A percentile compares a stretch with the other conserved stretches of the same genome.
Conservation (phyloP, 176 grass and related monocot species). For the Triticum turgidum region DNA sequence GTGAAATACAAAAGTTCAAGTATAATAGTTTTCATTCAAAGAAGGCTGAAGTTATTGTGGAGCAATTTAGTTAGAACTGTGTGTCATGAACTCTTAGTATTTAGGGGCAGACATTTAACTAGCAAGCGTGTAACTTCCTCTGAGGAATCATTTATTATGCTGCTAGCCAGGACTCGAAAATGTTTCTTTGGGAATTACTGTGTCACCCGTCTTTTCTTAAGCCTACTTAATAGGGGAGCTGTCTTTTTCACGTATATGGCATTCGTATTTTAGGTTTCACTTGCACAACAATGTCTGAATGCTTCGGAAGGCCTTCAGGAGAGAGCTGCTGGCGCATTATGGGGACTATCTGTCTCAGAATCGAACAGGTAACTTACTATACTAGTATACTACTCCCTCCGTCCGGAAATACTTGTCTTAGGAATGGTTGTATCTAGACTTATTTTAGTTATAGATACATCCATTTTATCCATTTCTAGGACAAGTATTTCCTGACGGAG, state of each 20-base stretch:
- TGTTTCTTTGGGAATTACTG: constrained; percentile 16
- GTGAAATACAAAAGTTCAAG: neutral
- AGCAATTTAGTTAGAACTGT: constrained; percentile 17
- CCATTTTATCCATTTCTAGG: too few relatives aligned
- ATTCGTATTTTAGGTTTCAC: constrained; percentile 69
- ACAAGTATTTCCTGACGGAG: too few relatives aligned
- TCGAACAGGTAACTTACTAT: constrained; percentile 78
- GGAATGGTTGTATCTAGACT: too few relatives aligned
- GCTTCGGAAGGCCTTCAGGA: constrained; percentile 98
- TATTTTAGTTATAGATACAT: too few relatives aligned
- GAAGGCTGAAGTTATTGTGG: constrained; percentile 5
- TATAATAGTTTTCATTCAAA: constrained; percentile 1
- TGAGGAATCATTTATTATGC: constrained; percentile 23
- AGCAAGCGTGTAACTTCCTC: neutral
- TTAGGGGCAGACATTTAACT: neutral
- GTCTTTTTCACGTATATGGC: constrained; percentile 23
- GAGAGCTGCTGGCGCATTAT: constrained; percentile 97
- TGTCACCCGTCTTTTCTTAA: constrained; percentile 10
- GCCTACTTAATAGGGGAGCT: constrained; percentile 4
- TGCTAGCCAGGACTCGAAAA: constrained; percentile 21
- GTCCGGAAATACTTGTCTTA: too few relatives aligned
- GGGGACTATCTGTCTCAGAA: constrained; percentile 99
- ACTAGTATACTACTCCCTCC: neutral
- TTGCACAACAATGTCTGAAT: constrained; percentile 84
- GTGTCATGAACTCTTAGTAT: constrained; percentile 21